A percentile compares a stretch with the other conserved stretches of the same genome.
Conservation (phyloP, 1,284 basidiomycete species). For the Heimioporus punctisporus region DNA sequence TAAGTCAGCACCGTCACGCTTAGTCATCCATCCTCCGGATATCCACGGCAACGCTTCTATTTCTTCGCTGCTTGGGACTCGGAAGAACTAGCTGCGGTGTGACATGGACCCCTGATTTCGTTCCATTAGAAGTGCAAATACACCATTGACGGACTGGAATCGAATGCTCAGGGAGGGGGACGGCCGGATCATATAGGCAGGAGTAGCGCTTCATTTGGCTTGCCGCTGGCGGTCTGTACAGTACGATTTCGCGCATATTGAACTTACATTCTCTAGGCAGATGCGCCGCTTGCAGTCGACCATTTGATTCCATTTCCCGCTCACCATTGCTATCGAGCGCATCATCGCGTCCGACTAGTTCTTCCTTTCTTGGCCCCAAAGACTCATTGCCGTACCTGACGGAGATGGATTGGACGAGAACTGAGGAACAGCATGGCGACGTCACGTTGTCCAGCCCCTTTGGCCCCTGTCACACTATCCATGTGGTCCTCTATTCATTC, state of each 20-base stretch:
- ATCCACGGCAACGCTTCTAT: neutral
- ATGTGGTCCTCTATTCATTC: no score
- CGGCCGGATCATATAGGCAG: no score
- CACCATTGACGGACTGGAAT: neutral
- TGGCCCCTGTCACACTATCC: constrained; percentile 5
- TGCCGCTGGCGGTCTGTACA: no score
- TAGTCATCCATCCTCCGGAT: neutral
- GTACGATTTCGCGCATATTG: no score
- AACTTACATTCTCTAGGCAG: no score
- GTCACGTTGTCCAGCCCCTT: constrained; percentile 1
- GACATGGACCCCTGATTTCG: constrained; percentile 5
- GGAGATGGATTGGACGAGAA: constrained; percentile 3
- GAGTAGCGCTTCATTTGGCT: no score
- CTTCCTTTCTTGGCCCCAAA: no score
- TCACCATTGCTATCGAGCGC: neutral
- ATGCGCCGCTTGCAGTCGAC: no score
- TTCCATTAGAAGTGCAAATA: constrained; percentile 8
- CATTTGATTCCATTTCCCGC: constrained; percentile 8
- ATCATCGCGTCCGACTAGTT: no score
- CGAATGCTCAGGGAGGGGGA: no score
- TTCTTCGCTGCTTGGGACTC: neutral
- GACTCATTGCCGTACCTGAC: constrained; percentile 3
- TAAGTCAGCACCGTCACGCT: neutral
- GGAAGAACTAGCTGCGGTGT: constrained; percentile 1
- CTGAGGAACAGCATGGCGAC: neutral